Evolutionary conservation across 352 stramenopile species (phyloP).

Genomic region (Elongisporangium prolatum): DNA sequence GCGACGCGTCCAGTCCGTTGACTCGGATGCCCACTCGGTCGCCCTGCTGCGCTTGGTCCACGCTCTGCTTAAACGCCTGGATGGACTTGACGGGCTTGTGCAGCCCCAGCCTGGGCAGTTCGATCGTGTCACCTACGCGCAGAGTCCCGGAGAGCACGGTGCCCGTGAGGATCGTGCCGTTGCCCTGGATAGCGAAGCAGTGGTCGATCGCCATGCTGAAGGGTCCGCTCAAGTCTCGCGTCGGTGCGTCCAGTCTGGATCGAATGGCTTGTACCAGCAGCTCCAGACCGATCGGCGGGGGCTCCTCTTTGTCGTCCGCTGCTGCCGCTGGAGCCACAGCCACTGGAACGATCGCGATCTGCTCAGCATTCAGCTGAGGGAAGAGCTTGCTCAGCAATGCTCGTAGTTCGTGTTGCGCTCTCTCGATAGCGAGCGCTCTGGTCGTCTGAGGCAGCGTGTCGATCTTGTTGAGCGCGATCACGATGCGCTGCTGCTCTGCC

Average conservation of each 20-base stretch:
- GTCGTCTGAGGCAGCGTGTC: constrained; percentile 88
- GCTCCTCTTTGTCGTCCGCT: constrained; percentile 6
- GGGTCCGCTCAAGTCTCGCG: constrained; percentile 36
- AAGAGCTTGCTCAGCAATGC: constrained; percentile 23
- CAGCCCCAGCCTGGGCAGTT: constrained; percentile 83
- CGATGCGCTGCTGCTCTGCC: constrained; percentile 80
- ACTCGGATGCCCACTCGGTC: constrained; percentile 97
- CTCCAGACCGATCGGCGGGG: constrained; percentile 52
- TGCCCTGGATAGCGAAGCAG: constrained; percentile 96
- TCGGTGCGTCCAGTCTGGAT: constrained; percentile 26
- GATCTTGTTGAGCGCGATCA: constrained; percentile 97
- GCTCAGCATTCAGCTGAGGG: neutral
- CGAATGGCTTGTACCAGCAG: constrained; percentile 50
- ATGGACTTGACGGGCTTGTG: constrained; percentile 96
- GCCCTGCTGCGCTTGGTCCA: constrained; percentile 79
- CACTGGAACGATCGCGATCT: constrained; percentile 84
- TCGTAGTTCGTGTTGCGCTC: constrained; percentile 68
- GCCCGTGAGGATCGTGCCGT: constrained; percentile 97
- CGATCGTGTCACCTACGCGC: constrained; percentile 89
- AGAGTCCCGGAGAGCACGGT: constrained; percentile 87
- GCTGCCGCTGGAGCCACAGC: constrained; percentile 34
- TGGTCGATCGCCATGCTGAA: constrained; percentile 97
- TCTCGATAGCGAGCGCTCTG: constrained; percentile 47
- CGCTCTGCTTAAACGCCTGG: constrained; percentile 95
- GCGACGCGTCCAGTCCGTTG: constrained; percentile 47